A percentile compares a stretch with the other conserved stretches of the same genome.
phyloP scores from a whole-genome alignment of 345 rosid species.

The Lagerstroemia speciosa region DNA sequence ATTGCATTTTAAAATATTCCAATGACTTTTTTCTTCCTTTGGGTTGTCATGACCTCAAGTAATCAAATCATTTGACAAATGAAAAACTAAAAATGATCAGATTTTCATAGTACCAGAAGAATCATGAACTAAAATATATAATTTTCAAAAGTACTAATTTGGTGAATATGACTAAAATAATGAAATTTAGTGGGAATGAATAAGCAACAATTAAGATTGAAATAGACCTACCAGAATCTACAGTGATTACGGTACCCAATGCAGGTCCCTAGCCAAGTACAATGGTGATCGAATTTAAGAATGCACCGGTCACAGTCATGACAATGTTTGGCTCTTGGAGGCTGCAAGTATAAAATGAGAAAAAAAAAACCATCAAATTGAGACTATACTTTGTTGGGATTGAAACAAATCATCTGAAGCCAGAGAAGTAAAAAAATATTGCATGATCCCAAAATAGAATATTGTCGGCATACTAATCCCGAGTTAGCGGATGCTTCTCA shows the following conservation, averaged over 20 bases:
- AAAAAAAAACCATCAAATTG: neutral
- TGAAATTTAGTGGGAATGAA: neutral
- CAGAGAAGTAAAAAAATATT: neutral
- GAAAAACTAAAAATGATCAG: neutral
- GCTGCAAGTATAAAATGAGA: constrained; percentile 16
- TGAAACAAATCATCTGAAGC: neutral
- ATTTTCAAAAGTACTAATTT: neutral
- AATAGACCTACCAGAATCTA: constrained; percentile 70
- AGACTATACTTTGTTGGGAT: neutral
- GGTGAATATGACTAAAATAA: neutral
- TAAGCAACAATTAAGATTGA: neutral
- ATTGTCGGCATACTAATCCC: too few species aligned
- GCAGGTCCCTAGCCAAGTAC: constrained; percentile 99
- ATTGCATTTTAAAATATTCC: neutral
- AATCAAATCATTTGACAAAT: neutral
- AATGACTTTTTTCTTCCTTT: neutral
- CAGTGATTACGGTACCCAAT: constrained; percentile 89
- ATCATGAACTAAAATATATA: neutral
- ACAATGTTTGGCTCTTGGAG: constrained; percentile 96
- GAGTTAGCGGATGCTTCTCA: neutral
- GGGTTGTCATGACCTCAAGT: neutral
- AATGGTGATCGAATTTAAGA: constrained; percentile 99
- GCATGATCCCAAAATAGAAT: too few species aligned
- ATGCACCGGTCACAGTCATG: constrained; percentile 94
- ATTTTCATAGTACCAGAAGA: neutral